Percentiles rank a stretch among this genome's conserved stretches.
phyloP scores from a whole-genome alignment of 2,329 filamentous ascomycete genomes.

The Alternaria ventricosa region DNA sequence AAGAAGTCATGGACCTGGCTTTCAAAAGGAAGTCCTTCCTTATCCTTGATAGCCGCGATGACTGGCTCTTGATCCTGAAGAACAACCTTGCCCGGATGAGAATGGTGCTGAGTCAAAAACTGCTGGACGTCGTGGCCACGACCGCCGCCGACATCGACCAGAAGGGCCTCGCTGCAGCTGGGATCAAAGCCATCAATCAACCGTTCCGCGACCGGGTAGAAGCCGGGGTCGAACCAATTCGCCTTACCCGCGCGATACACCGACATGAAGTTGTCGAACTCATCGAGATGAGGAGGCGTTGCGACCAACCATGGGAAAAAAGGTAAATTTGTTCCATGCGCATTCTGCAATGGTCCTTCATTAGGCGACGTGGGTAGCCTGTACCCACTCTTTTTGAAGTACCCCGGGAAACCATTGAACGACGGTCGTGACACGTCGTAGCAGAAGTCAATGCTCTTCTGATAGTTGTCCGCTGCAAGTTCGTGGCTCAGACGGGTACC shows the following conservation, averaged over 20 bases:
- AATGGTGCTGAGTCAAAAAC: conserved; percentile 38
- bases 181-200: conserved; percentile 36
- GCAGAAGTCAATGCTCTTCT: conserved; percentile 47
- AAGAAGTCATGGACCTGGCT: conserved; percentile 54
- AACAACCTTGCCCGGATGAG: conserved; percentile 52
- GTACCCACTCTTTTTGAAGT: conserved; percentile 16
- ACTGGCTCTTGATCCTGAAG: conserved; percentile 58
- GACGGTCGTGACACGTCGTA: conserved; percentile 45
- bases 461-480: conserved; percentile 45
- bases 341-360: conserved; percentile 47
- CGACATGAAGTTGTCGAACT: conserved; percentile 21
- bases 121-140: conserved; percentile 51
- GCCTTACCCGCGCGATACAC: conserved; percentile 17
- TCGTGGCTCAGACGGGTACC: conserved; percentile 42
- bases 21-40: conserved; percentile 39
- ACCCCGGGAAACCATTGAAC: conserved; percentile 19
- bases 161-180: conserved; percentile 18
- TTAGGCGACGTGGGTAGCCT: conserved; percentile 7
- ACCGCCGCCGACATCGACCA: conserved; percentile 56
- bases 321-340: conserved; percentile 44
- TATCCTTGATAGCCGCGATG: conserved; percentile 24
- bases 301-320: conserved; percentile 50
- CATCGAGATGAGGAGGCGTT: conserved; percentile 43
- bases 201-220: conserved; percentile 19
- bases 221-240: conserved; percentile 18